phyloP scores from a whole-genome alignment of 2,329 filamentous ascomycete genomes.

The Cercospora zeina region DNA sequence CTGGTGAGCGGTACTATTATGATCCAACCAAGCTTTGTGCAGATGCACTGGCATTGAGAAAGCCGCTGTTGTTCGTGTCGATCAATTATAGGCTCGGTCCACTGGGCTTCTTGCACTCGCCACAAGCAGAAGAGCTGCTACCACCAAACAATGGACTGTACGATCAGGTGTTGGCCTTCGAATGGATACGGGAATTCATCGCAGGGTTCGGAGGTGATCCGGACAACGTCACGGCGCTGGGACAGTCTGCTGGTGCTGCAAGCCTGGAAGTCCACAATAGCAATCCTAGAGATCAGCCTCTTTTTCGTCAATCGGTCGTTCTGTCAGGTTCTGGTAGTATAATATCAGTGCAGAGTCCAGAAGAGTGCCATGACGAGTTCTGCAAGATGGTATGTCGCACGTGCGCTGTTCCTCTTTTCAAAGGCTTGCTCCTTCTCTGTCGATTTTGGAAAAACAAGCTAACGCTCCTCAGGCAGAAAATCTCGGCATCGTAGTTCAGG shows the following conservation, averaged over 20 bases:
- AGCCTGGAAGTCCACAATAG: neutral
- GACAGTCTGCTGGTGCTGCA: neutral
- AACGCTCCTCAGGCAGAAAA: neutral
- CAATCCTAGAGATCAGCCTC: neutral
- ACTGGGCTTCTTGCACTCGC: neutral
- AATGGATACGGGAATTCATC: neutral
- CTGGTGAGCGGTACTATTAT: neutral
- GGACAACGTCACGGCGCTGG: neutral
- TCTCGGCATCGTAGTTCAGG: neutral
- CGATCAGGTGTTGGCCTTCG: neutral
- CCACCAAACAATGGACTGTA: neutral
- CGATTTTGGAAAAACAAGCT: neutral
- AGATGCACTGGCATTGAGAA: neutral
- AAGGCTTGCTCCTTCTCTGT: neutral
- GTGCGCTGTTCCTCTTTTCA: neutral
- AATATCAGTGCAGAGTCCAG: neutral
- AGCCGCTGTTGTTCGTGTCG: neutral
- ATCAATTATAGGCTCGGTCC: conserved; percentile 3
- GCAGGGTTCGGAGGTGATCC: neutral
- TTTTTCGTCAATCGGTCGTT: neutral
- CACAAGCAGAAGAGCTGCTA: neutral
- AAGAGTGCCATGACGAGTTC: neutral
- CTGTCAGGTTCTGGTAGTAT: neutral
- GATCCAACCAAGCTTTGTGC: neutral
- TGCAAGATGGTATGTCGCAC: neutral